Conservation (phyloP, 768 basidiomycete genomes). For the Pleurotus citrinopileatus region DNA sequence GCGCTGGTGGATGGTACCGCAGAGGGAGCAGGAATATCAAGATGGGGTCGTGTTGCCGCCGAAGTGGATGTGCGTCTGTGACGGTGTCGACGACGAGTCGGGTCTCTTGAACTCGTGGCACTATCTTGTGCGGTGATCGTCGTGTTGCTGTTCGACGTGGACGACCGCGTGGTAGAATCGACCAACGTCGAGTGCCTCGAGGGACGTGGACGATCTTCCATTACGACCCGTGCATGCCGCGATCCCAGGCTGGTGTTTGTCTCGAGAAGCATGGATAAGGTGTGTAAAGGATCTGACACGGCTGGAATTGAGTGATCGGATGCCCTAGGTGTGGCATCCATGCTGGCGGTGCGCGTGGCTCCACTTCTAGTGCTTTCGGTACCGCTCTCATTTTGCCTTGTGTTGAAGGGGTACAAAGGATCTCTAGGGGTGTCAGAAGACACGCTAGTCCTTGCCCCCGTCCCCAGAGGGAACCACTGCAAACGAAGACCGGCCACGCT, state of each 20-base stretch:
- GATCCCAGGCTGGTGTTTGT: constrained; percentile 3
- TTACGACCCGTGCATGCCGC: constrained; percentile 7
- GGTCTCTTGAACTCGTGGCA: not conserved
- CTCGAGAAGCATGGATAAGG: constrained; percentile 9
- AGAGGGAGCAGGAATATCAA: not conserved
- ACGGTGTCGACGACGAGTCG: not conserved
- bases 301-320: constrained; percentile 1
- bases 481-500: constrained; percentile 5
- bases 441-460: not conserved
- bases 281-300: constrained; percentile 3
- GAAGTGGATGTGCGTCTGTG: not conserved
- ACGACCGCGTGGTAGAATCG: not conserved
- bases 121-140: not conserved
- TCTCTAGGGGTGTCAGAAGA: constrained; percentile 2
- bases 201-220: constrained; percentile 5
- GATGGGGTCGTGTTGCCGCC: not conserved
- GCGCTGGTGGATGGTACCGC: not conserved
- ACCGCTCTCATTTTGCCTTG: not conserved
- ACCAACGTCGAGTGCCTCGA: constrained; percentile 2
- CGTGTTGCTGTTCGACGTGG: constrained; percentile 1
- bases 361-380: not conserved
- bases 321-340: constrained; percentile 8
- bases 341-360: not conserved
- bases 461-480: constrained; percentile 4
- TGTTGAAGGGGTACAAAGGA: constrained; percentile 1